Evolutionary conservation across 495 filamentous ascomycete species (phyloP), one percentile per base, ranked within the genome.

Genomic region (Penicillium soppii): DNA sequence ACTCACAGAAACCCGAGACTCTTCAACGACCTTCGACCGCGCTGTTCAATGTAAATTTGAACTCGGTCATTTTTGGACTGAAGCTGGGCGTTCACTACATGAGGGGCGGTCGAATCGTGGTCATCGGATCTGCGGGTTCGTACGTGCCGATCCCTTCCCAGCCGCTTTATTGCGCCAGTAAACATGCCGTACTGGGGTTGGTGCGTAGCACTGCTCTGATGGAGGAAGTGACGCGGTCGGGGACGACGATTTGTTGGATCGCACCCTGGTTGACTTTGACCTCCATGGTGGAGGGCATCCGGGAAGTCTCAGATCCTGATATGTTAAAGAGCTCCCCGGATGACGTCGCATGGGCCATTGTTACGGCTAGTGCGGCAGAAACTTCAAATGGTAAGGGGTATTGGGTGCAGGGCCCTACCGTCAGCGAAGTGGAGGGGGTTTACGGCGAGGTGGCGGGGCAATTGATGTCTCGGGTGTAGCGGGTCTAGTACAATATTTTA

Each of bases 71-170:
- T 9, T 59, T 57, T 33, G 59, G 53, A 3, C 44, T 62, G 8
- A 62, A 62, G 36, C 33, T 62, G 3, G 59, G 50, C 12, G 38
- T 62, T 23, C 55, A 55, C 22, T 10, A 59, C 16, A 59, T 59
- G 53, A 59, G 62, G 33, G 39, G 50, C 20, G 58, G 58, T 2
- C 58, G 53, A 7, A 57, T 65, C 26, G 46, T 59, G 1, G 58
- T 58, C 5, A 29, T 32, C 7, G 53, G 38, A 35, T 65, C 62
- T 7, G 61, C 61, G 1, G 56, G 32, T 5, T 59, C 61, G n/a
- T 65, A 62, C 22, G 32, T 65, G 23, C 53, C 59, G 3, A 43
- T 60, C 13, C 43, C 54, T 9, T 58, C 54, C 37, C 59, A 63
- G 42, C 52, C 61, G 9, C 44, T 61, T n/a, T 54, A 58, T 23